Conservation (phyloP, 179 eudicot species). For the Gypsophila paniculata region DNA sequence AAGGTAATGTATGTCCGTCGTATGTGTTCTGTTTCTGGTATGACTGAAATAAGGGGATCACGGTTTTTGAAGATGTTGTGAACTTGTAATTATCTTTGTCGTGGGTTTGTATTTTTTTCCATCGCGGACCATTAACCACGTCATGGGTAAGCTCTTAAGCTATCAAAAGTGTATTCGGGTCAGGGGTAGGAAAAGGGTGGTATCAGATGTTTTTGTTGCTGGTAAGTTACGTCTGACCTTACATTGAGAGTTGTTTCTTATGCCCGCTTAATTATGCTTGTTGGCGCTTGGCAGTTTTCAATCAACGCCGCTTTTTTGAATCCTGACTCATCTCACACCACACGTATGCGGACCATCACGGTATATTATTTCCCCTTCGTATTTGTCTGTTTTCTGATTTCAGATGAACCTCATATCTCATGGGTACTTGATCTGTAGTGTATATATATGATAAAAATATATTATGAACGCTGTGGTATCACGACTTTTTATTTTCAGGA, state of each 20-base stretch:
- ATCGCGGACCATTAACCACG: no score
- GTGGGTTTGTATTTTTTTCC: no score
- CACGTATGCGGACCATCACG: conserved; percentile 88
- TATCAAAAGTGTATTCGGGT: no score
- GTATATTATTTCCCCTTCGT: conserved; percentile 28
- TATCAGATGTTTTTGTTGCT: no score
- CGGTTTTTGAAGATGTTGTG: background rate
- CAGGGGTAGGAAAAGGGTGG: no score
- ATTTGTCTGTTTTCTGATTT: background rate
- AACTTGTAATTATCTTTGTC: no score
- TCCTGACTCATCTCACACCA: conserved; percentile 90
- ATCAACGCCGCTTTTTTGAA: conserved; percentile 83
- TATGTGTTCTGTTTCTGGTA: background rate
- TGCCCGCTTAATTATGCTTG: background rate
- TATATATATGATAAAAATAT: no score
- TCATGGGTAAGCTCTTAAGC: no score
- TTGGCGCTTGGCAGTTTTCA: conserved; percentile 53
- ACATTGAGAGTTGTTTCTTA: no score
- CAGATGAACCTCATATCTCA: background rate
- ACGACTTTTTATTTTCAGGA: conserved; percentile 39
- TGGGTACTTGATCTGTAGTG: background rate
- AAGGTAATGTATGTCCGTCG: conserved; percentile 45
- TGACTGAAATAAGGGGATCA: background rate
- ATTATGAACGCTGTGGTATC: background rate
- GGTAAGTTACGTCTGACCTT: no score